Conservation (phyloP, 1,284 basidiomycete species). For the Cryptococcus sp. region DNA sequence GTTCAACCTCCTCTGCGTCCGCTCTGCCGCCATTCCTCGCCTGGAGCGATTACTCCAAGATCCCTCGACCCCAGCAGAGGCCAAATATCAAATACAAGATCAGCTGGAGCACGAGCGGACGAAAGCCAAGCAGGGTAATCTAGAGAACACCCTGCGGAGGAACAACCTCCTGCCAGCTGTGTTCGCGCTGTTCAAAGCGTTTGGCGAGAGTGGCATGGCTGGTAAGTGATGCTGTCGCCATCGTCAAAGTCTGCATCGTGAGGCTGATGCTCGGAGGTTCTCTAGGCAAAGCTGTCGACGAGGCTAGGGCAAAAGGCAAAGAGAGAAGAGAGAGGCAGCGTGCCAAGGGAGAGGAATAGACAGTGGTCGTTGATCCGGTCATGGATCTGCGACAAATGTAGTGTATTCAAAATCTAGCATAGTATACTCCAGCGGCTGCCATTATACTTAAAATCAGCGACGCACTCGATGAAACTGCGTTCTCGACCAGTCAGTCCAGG, state of each 20-base stretch:
- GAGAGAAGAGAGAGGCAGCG: slow-evolving; percentile 47
- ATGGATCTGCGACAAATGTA: not conserved
- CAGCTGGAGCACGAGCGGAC: slow-evolving; percentile 72
- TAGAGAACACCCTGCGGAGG: slow-evolving; percentile 62
- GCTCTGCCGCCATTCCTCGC: slow-evolving; percentile 71
- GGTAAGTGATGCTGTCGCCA: slow-evolving; percentile 20
- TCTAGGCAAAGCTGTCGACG: slow-evolving; percentile 24
- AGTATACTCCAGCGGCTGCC: not conserved
- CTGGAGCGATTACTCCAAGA: slow-evolving; percentile 64
- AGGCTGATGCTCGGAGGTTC: not conserved
- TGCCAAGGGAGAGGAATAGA: slow-evolving; percentile 37
- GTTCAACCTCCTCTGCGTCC: slow-evolving; percentile 84
- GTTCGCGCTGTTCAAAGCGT: slow-evolving; percentile 42
- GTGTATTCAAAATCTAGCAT: not conserved
- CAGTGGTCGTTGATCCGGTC: not conserved
- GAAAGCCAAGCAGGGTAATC: slow-evolving; percentile 71
- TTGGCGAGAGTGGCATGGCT: slow-evolving; percentile 37
- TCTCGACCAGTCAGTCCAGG: too few species aligned
- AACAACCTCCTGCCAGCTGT: slow-evolving; percentile 46
- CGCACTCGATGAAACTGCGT: too few species aligned
- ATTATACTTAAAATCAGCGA: too few species aligned
- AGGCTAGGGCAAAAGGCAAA: slow-evolving; percentile 37
- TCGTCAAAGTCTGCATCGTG: not conserved
- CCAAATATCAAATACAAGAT: slow-evolving; percentile 59
- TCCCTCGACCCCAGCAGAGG: slow-evolving; percentile 56